Evolutionary conservation across 129 eudicot species (phyloP).

Genomic region (Lonicera japonica): DNA sequence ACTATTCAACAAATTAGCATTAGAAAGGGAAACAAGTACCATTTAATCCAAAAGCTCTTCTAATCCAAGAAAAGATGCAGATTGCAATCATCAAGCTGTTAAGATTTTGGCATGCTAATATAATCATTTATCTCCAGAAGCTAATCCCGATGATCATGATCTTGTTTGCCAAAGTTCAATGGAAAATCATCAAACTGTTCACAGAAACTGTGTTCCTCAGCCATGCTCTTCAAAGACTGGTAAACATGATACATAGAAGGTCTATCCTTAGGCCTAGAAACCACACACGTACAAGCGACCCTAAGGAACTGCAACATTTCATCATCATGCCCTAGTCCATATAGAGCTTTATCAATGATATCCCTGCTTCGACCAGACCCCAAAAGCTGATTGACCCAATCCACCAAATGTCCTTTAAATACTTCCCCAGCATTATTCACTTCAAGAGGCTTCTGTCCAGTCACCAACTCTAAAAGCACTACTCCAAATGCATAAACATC

Average conservation of each 20-base stretch:
- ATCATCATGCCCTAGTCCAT: constrained; percentile 50
- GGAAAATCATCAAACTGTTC: constrained; percentile 57
- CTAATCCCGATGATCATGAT: constrained; percentile 44
- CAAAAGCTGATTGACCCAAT: constrained; percentile 46
- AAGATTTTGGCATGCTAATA: neutral
- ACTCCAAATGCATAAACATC: constrained; percentile 68
- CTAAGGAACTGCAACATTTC: constrained; percentile 48
- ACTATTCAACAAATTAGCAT: neutral
- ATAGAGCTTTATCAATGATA: constrained; percentile 40
- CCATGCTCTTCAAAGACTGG: constrained; percentile 45
- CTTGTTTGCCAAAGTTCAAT: constrained; percentile 39
- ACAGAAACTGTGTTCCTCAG: constrained; percentile 36
- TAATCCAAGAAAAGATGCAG: neutral
- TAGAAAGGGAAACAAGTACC: constrained; percentile 4
- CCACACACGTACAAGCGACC: constrained; percentile 55
- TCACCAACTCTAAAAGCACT: constrained; percentile 51
- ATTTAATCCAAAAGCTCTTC: constrained; percentile 2
- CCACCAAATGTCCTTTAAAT: constrained; percentile 60
- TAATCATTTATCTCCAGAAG: neutral
- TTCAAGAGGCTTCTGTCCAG: constrained; percentile 65
- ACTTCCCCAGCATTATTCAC: constrained; percentile 53
- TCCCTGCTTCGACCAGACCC: constrained; percentile 47
- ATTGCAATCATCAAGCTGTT: neutral
- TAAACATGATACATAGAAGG: constrained; percentile 57
- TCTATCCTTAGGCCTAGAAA: constrained; percentile 61